phyloP scores from a whole-genome alignment of 1,284 basidiomycete genomes.

The Trichosporon ovoides region DNA sequence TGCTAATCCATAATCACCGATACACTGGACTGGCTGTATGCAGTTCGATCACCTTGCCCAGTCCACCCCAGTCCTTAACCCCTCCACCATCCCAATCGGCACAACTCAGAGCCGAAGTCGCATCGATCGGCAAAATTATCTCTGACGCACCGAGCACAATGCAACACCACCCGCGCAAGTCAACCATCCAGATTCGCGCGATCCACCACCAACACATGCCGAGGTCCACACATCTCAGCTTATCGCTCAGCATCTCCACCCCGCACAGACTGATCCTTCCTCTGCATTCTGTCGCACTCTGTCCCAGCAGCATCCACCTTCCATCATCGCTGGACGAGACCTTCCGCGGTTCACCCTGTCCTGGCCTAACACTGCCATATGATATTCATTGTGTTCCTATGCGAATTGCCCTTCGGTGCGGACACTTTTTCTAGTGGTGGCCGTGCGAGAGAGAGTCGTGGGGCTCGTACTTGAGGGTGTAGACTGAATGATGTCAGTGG shows the following conservation, averaged over 20 bases:
- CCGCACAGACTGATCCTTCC: too few relatives aligned
- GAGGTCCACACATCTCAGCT: too few relatives aligned
- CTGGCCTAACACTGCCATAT: slow-evolving; percentile 7
- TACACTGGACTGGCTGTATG: too few relatives aligned
- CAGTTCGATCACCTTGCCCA: too few relatives aligned
- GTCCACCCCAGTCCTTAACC: neutral
- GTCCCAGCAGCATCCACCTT: too few relatives aligned
- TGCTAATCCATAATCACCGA: too few relatives aligned
- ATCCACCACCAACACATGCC: too few relatives aligned
- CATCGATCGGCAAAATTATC: slow-evolving; percentile 1
- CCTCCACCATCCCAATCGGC: neutral
- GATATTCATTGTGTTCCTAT: slow-evolving; percentile 23
- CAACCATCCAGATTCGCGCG: too few relatives aligned
- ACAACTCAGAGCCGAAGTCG: neutral
- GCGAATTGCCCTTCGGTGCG: slow-evolving; percentile 12
- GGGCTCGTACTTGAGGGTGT: slow-evolving; percentile 48
- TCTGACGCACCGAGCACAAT: neutral
- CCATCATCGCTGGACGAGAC: neutral
- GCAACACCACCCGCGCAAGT: too few relatives aligned
- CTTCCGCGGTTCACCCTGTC: neutral
- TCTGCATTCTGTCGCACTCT: too few relatives aligned
- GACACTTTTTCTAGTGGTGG: slow-evolving; percentile 35
- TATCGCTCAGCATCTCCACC: too few relatives aligned
- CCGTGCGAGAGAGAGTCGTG: slow-evolving; percentile 27
- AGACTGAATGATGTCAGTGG: slow-evolving; percentile 30